Evolutionary conservation across 139 green algal species (phyloP), one percentile per base, ranked within the genome.

Genomic region (Tetraselmis striata): DNA sequence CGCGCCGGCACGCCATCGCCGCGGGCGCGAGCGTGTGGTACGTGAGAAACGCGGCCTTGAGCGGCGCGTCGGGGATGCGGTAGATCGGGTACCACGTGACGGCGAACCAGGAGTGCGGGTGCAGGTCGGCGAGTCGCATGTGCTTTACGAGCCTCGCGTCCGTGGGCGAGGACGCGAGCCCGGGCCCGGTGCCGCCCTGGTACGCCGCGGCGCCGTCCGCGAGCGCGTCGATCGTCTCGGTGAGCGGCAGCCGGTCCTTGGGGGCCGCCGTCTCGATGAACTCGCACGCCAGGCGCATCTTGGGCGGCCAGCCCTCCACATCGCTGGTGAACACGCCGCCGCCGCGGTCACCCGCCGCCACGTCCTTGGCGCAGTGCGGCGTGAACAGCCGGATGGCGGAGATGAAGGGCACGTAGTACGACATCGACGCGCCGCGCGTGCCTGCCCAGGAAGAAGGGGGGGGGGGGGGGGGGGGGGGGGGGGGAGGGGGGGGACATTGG

Each of bases 1-100:
- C 11, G 11, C 11, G 45, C 45, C 11, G 11, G 45, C 45, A 67
- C 45, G 45, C 45, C 45, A 75, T 75, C 31, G 80, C 29, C 27
- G 29, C 23, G 2, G 76, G 76, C 32, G 80, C 74, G 27, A 93
- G 79, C 2, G 79, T 91, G 88, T 97, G 93, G 89, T 95, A 97
- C 23, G 92, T 94, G 28, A 97, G 88, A 87, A 97, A 97, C 59
- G 92, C 90, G 29, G 93, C 90, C n/a, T 82, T 89, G 32, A 96
- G 87, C 23, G 93, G 92, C 27, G 94, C 91, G 59, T 97, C 94
- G 0, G 94, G 94, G 76, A 97, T 95, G 81, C 94, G 87, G 84
- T 96, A 96, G 77, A 95, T 86, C 0, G 94, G 94, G 86, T 97
- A 97, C 94, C 94, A 97, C 0, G 92, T 92, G 45, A 97, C 92